Conservation (phyloP, 768 basidiomycete species). For the Psilocybe subaeruginosa region DNA sequence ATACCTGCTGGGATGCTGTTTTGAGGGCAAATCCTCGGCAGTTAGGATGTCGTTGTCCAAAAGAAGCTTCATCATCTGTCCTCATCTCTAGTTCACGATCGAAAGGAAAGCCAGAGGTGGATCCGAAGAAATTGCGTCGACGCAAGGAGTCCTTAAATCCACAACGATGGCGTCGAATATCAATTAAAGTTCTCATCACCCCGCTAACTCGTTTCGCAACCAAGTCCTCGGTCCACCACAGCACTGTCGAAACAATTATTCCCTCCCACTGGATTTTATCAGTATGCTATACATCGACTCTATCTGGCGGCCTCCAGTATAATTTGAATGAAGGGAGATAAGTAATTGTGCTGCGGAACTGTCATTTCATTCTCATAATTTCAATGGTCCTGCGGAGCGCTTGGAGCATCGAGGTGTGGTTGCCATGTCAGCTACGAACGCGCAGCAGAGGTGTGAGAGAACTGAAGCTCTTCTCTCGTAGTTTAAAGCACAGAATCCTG, state of each 20-base stretch:
- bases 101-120: neutral
- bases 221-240: neutral
- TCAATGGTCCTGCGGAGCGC: neutral
- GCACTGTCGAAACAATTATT: neutral
- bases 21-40: neutral
- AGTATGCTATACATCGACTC: neutral
- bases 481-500: neutral
- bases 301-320: neutral
- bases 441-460: constrained; percentile 3
- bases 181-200: neutral
- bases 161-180: neutral
- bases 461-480: neutral
- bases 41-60: neutral
- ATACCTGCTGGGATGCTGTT: neutral
- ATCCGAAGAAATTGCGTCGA: neutral
- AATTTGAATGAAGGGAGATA: neutral
- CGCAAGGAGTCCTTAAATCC: neutral
- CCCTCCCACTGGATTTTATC: neutral
- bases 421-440: neutral
- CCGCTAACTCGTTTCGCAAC: neutral
- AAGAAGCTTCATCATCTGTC: neutral
- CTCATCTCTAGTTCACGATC: neutral
- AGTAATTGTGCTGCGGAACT: neutral
- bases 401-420: neutral
- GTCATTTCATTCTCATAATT: neutral